Base-by-base conservation (phyloP, 2,329 filamentous ascomycete species). In the Colletotrichum sp. region DNA sequence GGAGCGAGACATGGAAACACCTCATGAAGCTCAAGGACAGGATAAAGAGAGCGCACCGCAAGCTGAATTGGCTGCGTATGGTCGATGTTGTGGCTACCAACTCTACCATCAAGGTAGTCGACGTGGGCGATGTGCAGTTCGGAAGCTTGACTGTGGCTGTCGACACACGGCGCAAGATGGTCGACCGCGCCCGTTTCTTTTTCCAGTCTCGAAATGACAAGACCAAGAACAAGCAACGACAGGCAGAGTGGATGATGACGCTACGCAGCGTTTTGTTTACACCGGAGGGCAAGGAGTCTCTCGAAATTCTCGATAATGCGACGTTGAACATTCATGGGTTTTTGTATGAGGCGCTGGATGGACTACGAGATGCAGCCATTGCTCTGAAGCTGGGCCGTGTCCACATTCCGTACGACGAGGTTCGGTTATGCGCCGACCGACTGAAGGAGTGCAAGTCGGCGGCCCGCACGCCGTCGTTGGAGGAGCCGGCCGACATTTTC, bases 241-340 rank as follows among this genome's bases (percentile, higher is more conserved):
- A 97, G 52, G 96, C 96, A 3, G 98, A 99, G 87, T 99, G 98
- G 96, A 96, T 98, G 78, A 90, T 98, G 80, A 94, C 94, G 9
- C 85, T 96, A 67, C 92, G 95, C 76, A 98, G 96, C 84, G 91
- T 99, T 63, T 88, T 99, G 8, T 98, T 99, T 80, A 98, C 95
- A 0, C 92, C 95, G 2, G 93, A 98, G 73, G 96, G 95, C 39
- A 90, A 91, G 71, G 96, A 99, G 74, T 94, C 96, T 2, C 92
- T 95, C 72, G 96, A 99, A 84, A 87, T 99, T 4, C 86, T 99
- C 78, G 98, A 99, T 83, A 94, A 96, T 81, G 92, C 95, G 75
- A 94, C 94, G 5, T 87, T 99, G 75, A 99, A 98, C 80, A 91
- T 99, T 63, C 96, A 99, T 83, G 97, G 98, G 7, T 93, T 98